Evolutionary conservation across 176 grass and related monocot species (phyloP), one percentile per base, ranked within the genome.

Genomic region (Zoysia pacifica): DNA sequence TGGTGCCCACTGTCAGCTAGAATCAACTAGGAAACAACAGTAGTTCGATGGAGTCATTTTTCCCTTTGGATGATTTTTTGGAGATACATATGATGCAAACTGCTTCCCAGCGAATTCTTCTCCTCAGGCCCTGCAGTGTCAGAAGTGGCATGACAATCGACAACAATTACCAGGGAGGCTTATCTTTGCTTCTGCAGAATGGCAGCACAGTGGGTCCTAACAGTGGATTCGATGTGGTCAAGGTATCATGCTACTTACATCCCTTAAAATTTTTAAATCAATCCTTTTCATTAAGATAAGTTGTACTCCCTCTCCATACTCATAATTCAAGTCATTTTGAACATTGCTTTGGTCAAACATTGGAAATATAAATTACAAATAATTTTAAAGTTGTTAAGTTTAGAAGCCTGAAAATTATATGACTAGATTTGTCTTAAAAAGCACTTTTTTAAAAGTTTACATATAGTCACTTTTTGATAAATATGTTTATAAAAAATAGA

Each of bases 51-150:
- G 85, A 91, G 63, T 74, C 92, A 0, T 91, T 93, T 62, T 53
- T 86, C 82, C 92, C 96, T 68, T 91, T 91, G 92, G 88, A 58
- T 84, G 90, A 69, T 65, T 86, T 81, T 75, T 86, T 46, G 72
- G 82, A 9, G 52, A 81, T 77, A 48, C 72, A 63, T 89, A 65
- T 48, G 82, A 86, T 36, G 48, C 72, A 62, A 87, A 89, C 35
- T 71, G 46, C 64, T 39, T 89, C 16, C 14, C 62, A 20, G 58
- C 60, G 52, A 81, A 59, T 76, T 73, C 78, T 10, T 86, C 83
- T 68, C 86, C 88, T 42, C 83, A 87, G 38, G 72, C 66, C 5
- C 72, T 87, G 42, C 84, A 71, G 43, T 99, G 88, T 88, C 86
- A 87, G 62, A 53, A 85, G 80, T 83, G 72, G 60, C 20, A 74